phyloP scores from a whole-genome alignment of 495 filamentous ascomycete species.

The Podospora anserina region DNA sequence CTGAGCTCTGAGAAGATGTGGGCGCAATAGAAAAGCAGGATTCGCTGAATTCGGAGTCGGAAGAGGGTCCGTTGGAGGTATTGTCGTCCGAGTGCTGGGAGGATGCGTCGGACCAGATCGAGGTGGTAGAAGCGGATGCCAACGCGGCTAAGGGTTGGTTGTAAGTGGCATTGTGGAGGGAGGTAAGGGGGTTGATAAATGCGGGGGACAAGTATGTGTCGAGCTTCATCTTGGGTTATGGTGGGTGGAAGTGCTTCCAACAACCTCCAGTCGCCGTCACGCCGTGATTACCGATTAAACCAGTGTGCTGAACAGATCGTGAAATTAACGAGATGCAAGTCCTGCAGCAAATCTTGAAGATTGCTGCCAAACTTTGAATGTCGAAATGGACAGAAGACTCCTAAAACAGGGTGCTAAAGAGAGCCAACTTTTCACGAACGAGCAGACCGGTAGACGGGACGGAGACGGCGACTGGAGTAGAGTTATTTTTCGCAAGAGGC shows the following conservation, averaged over 20 bases:
- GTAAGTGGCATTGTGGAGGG: constrained; percentile 56
- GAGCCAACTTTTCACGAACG: constrained; percentile 49
- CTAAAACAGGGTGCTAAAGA: constrained; percentile 42
- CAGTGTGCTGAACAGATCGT: constrained; percentile 38
- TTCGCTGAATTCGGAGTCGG: constrained; percentile 43
- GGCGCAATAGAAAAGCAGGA: constrained; percentile 34
- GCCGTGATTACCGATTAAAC: constrained; percentile 51
- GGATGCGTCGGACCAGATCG: constrained; percentile 74
- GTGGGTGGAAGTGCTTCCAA: constrained; percentile 33
- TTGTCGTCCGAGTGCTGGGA: constrained; percentile 52
- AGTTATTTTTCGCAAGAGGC: constrained; percentile 46
- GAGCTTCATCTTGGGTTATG: constrained; percentile 52
- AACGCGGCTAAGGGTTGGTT: constrained; percentile 65
- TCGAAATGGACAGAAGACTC: constrained; percentile 42
- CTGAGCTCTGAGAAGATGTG: constrained; percentile 30
- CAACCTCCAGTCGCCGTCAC: constrained; percentile 54
- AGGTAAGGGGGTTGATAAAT: constrained; percentile 39
- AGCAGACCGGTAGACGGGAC: constrained; percentile 55
- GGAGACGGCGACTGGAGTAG: constrained; percentile 57
- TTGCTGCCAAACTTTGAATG: constrained; percentile 35
- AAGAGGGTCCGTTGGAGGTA: constrained; percentile 33
- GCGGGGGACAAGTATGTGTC: constrained; percentile 45
- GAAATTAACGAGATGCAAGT: constrained; percentile 43
- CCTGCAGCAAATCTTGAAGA: constrained; percentile 34
- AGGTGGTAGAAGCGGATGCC: constrained; percentile 69